Evolutionary conservation across 2,329 filamentous ascomycete genomes (phyloP).

Genomic region (Penicillium sumatraense): DNA sequence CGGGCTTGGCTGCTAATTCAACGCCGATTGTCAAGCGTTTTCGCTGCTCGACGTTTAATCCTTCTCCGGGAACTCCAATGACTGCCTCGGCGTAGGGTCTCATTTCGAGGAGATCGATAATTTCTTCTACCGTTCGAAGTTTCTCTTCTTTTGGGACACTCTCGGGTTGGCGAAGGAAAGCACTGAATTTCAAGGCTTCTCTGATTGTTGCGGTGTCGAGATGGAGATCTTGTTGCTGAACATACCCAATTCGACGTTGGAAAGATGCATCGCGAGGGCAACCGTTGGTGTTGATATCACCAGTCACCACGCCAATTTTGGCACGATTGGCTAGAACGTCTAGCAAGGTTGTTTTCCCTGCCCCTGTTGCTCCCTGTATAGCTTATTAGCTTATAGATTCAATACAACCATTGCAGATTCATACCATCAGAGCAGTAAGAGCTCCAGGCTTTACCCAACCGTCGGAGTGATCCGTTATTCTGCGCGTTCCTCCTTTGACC

Average conservation of each 20-base stretch:
- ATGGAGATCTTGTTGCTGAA: conserved; percentile 89
- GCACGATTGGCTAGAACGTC: conserved; percentile 82
- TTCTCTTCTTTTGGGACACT: conserved; percentile 73
- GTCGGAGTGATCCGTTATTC: conserved; percentile 80
- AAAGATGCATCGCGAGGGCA: conserved; percentile 62
- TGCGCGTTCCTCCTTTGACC: conserved; percentile 73
- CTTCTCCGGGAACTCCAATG: conserved; percentile 85
- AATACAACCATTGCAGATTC: not conserved
- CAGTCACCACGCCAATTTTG: conserved; percentile 83
- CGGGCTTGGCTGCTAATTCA: conserved; percentile 86
- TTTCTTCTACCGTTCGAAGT: conserved; percentile 81
- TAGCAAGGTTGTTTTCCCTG: conserved; percentile 87
- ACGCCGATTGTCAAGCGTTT: conserved; percentile 87
- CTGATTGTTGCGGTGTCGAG: conserved; percentile 82
- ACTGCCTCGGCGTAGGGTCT: conserved; percentile 84
- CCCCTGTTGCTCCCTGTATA: conserved; percentile 74
- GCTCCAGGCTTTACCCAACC: conserved; percentile 94
- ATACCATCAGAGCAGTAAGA: conserved; percentile 77
- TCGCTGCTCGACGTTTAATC: conserved; percentile 64
- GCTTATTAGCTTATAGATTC: not conserved
- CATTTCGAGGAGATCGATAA: conserved; percentile 88
- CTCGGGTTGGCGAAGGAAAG: conserved; percentile 80
- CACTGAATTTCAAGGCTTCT: conserved; percentile 83
- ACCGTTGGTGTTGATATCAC: conserved; percentile 81
- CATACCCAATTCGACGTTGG: conserved; percentile 49